A percentile compares a stretch with the other conserved stretches of the same genome.
phyloP scores from a whole-genome alignment of 164 flowering plant species.

The Pachysandra terminalis region DNA sequence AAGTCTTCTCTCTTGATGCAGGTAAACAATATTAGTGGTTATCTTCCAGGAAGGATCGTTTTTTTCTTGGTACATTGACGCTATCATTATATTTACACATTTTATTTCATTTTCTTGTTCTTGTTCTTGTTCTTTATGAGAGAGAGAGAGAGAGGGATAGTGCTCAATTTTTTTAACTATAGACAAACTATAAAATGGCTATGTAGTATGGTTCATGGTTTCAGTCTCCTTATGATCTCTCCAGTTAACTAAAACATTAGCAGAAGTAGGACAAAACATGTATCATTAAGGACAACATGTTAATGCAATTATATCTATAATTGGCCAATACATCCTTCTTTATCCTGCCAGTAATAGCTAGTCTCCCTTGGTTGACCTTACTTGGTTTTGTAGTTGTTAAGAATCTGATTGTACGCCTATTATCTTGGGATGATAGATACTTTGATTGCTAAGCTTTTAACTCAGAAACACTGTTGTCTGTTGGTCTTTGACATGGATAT shows the following conservation, averaged over 20 bases:
- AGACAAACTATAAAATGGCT: neutral
- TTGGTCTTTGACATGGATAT: no score
- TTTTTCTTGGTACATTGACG: conserved; percentile 81
- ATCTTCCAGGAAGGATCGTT: conserved; percentile 97
- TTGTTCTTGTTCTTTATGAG: neutral
- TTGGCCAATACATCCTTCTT: neutral
- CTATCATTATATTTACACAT: neutral
- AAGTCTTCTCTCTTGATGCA: conserved; percentile 28
- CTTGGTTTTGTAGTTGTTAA: no score
- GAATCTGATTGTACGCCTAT: no score
- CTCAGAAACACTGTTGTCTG: no score
- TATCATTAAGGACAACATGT: neutral
- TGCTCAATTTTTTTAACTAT: neutral
- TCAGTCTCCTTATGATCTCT: neutral
- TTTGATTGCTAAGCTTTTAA: no score
- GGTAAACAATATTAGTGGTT: conserved; percentile 98
- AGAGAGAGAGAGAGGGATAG: neutral
- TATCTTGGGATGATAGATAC: no score
- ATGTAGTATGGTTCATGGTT: neutral
- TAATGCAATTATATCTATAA: no score
- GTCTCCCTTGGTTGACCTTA: no score
- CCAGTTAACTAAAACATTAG: neutral
- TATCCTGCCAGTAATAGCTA: no score
- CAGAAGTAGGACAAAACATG: neutral
- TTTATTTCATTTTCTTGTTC: neutral